phyloP scores from a whole-genome alignment of 2,329 filamentous ascomycete species.

The Sarocladium oryzae region DNA sequence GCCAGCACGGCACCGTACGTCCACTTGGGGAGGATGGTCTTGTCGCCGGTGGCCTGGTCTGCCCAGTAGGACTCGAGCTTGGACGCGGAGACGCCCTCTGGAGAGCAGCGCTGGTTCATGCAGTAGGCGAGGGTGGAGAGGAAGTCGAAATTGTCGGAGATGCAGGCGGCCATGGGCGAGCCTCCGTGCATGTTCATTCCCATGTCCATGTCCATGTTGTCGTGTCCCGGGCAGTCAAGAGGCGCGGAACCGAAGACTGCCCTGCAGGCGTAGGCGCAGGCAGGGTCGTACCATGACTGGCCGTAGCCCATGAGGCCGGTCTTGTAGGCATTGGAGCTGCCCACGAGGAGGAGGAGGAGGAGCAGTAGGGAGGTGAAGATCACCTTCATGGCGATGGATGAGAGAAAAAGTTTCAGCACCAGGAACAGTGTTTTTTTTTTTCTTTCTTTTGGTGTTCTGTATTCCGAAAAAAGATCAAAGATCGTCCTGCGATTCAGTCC shows the following conservation, averaged over 20 bases:
- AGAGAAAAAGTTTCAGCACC: too few species aligned
- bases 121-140: constrained; percentile 11
- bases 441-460: too few species aligned
- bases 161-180: neutral
- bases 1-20: constrained; percentile 4
- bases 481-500: too few species aligned
- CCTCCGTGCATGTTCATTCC: neutral
- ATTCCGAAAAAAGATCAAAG: too few species aligned
- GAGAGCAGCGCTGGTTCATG: constrained; percentile 8
- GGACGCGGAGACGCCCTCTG: neutral
- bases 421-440: too few species aligned
- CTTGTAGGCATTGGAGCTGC: neutral
- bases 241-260: constrained; percentile 17
- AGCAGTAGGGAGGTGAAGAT: neutral
- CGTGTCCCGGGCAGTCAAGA: constrained; percentile 10
- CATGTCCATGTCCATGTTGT: constrained; percentile 6
- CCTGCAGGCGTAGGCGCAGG: constrained; percentile 56
- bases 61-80: constrained; percentile 6
- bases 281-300: constrained; percentile 54
- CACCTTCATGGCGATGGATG: neutral
- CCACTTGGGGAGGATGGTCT: neutral
- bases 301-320: constrained; percentile 19
- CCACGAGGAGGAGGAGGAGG: neutral
- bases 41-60: neutral
- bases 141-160: constrained; percentile 7